phyloP scores from a whole-genome alignment of 352 stramenopile genomes.

The Phytophthora syringae region DNA sequence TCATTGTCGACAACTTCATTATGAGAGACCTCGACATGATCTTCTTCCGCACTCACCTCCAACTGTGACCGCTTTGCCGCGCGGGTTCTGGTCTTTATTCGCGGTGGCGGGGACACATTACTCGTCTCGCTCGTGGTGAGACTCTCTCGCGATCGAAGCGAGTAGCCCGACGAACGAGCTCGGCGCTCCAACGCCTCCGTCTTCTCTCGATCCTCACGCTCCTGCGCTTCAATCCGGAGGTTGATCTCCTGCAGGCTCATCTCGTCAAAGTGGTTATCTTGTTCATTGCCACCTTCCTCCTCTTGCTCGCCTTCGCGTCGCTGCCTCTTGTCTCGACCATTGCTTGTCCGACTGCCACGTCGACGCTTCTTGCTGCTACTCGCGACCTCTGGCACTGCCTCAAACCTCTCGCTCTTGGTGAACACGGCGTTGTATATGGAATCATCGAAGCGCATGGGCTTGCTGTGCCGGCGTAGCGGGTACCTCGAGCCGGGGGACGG shows the following conservation, averaged over 20 bases:
- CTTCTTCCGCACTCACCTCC: constrained; percentile 29
- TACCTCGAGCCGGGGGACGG: constrained; percentile 43
- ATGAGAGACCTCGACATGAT: constrained; percentile 14
- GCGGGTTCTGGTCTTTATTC: constrained; percentile 1
- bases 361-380: constrained; percentile 38
- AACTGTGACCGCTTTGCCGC: constrained; percentile 36
- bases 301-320: constrained; percentile 18
- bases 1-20: constrained; percentile 36
- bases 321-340: constrained; percentile 26
- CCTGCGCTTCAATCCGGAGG: constrained; percentile 51
- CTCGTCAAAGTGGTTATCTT: constrained; percentile 46
- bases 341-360: constrained; percentile 18
- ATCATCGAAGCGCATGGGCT: constrained; percentile 68
- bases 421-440: constrained; percentile 81
- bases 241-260: constrained; percentile 69
- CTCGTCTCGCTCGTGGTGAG: constrained; percentile 33
- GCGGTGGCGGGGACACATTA: constrained; percentile 18
- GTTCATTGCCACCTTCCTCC: constrained; percentile 36
- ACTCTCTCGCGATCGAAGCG: constrained; percentile 60
- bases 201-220: constrained; percentile 41
- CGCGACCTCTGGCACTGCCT: constrained; percentile 20
- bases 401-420: constrained; percentile 32
- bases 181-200: constrained; percentile 30
- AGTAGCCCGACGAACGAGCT: constrained; percentile 54
- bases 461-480: constrained; percentile 57